Evolutionary conservation across 2,329 filamentous ascomycete species (phyloP).

Genomic region (Pyrenophora graminea): DNA sequence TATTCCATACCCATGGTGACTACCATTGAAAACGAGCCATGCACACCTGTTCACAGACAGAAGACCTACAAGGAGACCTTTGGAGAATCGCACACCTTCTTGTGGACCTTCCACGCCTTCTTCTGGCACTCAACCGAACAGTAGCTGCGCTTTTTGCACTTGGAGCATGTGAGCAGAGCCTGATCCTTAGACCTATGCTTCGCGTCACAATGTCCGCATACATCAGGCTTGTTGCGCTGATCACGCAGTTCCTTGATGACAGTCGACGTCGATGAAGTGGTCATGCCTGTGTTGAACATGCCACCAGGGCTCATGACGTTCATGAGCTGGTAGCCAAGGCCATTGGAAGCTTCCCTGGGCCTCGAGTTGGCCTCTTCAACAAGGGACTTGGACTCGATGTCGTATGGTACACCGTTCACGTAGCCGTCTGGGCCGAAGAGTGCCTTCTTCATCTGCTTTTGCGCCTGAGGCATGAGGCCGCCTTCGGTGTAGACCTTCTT

Average conservation of each 20-base stretch:
- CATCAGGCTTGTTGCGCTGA: conserved; percentile 17
- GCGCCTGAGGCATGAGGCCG: conserved; percentile 17
- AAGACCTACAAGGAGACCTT: not conserved
- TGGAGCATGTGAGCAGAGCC: conserved; percentile 28
- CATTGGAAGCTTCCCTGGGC: not conserved
- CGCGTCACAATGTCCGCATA: conserved; percentile 20
- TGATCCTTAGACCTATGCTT: not conserved
- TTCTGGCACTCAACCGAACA: conserved; percentile 39
- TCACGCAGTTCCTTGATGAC: conserved; percentile 27
- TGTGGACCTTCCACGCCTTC: conserved; percentile 40
- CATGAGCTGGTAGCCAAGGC: conserved; percentile 8
- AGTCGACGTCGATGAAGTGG: conserved; percentile 9
- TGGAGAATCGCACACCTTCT: conserved; percentile 29
- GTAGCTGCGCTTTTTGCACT: conserved; percentile 35
- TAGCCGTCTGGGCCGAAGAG: conserved; percentile 23
- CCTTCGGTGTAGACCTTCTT: conserved; percentile 25
- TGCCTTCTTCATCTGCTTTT: conserved; percentile 25
- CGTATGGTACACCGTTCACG: conserved; percentile 22
- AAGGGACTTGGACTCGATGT: conserved; percentile 24
- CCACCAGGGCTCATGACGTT: conserved; percentile 19
- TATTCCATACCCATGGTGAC: too few relatives aligned
- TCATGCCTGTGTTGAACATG: conserved; percentile 21
- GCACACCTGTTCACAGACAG: too few relatives aligned
- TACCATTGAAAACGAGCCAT: too few relatives aligned
- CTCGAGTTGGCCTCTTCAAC: conserved; percentile 13